phyloP scores from a whole-genome alignment of 2,329 filamentous ascomycete genomes.

The Colletotrichum eleusines region DNA sequence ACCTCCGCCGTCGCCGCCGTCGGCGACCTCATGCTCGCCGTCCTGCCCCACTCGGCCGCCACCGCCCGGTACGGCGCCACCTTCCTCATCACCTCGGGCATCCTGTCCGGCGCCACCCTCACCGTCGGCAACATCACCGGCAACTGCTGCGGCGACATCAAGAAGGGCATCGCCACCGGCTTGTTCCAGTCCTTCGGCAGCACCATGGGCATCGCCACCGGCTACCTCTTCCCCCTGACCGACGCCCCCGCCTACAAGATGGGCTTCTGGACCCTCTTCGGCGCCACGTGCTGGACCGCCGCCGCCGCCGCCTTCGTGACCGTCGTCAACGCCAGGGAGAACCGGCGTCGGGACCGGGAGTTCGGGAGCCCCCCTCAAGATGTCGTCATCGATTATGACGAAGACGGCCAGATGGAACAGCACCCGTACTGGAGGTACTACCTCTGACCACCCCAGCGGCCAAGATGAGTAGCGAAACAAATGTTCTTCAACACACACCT shows the following conservation, averaged over 20 bases:
- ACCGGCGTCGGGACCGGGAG: slow-evolving; percentile 41
- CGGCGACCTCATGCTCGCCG: slow-evolving; percentile 25
- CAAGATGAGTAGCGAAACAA: not conserved
- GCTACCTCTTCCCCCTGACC: slow-evolving; percentile 26
- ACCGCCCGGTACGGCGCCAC: slow-evolving; percentile 29
- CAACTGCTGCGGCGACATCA: slow-evolving; percentile 38
- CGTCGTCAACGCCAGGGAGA: slow-evolving; percentile 38
- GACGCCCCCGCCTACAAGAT: slow-evolving; percentile 26
- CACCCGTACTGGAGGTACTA: slow-evolving; percentile 37
- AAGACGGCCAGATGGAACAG: slow-evolving; percentile 34
- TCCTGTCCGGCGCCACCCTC: slow-evolving; percentile 26
- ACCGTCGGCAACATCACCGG: slow-evolving; percentile 31
- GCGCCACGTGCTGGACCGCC: slow-evolving; percentile 32
- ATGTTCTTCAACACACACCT: not conserved
- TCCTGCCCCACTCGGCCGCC: slow-evolving; percentile 21
- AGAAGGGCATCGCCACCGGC: slow-evolving; percentile 30
- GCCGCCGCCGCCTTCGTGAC: slow-evolving; percentile 36
- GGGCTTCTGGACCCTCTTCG: slow-evolving; percentile 36
- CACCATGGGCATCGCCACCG: slow-evolving; percentile 37
- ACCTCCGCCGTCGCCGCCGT: slow-evolving; percentile 37
- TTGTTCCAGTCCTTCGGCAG: slow-evolving; percentile 36
- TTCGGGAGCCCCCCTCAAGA: slow-evolving; percentile 24
- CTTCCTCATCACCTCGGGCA: slow-evolving; percentile 28
- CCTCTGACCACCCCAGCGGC: not conserved
- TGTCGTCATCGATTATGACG: slow-evolving; percentile 28